Percentiles rank a stretch among this genome's conserved stretches.
phyloP scores from a whole-genome alignment of 352 stramenopile species.

The Phytopythium boreale region DNA sequence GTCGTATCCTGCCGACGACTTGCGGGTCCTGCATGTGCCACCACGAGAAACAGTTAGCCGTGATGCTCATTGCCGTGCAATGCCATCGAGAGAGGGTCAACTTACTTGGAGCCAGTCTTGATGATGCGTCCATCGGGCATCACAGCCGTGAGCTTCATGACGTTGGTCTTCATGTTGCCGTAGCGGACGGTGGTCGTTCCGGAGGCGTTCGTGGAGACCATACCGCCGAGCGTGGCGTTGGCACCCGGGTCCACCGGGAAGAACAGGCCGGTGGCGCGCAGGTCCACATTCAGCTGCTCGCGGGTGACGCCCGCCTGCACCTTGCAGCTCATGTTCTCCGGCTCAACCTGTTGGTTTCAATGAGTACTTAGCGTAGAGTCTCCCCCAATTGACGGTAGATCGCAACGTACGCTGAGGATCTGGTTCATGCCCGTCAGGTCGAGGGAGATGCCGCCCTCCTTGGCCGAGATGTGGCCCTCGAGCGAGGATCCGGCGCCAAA shows the following conservation, averaged over 20 bases:
- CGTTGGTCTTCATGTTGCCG: constrained; percentile 96
- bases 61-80: neutral
- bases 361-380: neutral
- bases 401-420: constrained; percentile 36
- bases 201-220: constrained; percentile 88
- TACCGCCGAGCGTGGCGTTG: constrained; percentile 94
- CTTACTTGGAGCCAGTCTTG: constrained; percentile 82
- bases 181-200: constrained; percentile 85
- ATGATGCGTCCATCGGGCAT: constrained; percentile 85
- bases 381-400: neutral
- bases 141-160: constrained; percentile 92
- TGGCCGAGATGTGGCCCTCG: constrained; percentile 93
- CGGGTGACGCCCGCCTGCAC: constrained; percentile 93
- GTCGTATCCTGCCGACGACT: constrained; percentile 96
- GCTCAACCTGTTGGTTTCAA: constrained; percentile 24
- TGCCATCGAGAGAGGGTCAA: neutral
- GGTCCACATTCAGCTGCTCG: constrained; percentile 87
- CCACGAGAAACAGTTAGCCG: neutral
- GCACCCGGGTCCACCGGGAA: constrained; percentile 97
- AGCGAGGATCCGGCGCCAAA: constrained; percentile 92
- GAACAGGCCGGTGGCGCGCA: constrained; percentile 85
- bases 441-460: constrained; percentile 87
- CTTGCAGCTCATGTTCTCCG: constrained; percentile 83
- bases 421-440: constrained; percentile 85
- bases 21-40: constrained; percentile 69